Conservation (phyloP, 257 asterid species). For the Solanum paucissectum region DNA sequence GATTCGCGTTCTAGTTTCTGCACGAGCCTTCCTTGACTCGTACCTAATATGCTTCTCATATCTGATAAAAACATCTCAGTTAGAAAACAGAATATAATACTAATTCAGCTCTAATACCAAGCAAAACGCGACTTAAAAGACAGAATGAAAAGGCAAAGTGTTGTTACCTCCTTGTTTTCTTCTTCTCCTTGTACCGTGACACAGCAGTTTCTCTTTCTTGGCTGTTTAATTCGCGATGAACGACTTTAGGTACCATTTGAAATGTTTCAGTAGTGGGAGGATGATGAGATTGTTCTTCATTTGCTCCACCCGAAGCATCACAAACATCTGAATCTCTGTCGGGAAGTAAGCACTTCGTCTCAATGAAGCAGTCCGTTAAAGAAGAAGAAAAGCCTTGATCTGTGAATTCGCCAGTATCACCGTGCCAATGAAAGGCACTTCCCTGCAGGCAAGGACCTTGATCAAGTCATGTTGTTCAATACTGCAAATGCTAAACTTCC, state of each 20-base stretch:
- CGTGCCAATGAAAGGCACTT: slow-evolving; percentile 21
- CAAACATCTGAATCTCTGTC: slow-evolving; percentile 54
- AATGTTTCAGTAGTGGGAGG: slow-evolving; percentile 20
- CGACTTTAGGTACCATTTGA: slow-evolving; percentile 25
- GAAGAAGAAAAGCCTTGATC: slow-evolving; percentile 41
- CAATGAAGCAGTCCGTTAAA: slow-evolving; percentile 22
- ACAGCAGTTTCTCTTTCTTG: slow-evolving; percentile 77
- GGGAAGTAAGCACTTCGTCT: slow-evolving; percentile 47
- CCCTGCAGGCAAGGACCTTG: slow-evolving; percentile 30
- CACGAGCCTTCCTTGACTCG: slow-evolving; percentile 78
- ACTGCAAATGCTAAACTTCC: neutral
- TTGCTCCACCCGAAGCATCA: slow-evolving; percentile 18
- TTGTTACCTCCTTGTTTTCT: slow-evolving; percentile 76
- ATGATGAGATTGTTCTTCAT: slow-evolving; percentile 30
- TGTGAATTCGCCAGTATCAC: slow-evolving; percentile 18
- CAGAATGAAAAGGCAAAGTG: neutral
- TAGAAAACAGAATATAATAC: neutral
- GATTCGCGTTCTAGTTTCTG: slow-evolving; percentile 75
- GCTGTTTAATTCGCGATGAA: slow-evolving; percentile 52
- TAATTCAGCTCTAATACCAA: neutral
- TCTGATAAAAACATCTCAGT: slow-evolving; percentile 24
- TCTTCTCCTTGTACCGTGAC: slow-evolving; percentile 84
- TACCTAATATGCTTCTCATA: slow-evolving; percentile 85
- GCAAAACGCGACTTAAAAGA: neutral
- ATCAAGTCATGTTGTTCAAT: neutral